Percentiles rank a stretch among this genome's conserved stretches.
phyloP scores from a whole-genome alignment of 257 asterid genomes.

The Phtheirospermum japonicum region DNA sequence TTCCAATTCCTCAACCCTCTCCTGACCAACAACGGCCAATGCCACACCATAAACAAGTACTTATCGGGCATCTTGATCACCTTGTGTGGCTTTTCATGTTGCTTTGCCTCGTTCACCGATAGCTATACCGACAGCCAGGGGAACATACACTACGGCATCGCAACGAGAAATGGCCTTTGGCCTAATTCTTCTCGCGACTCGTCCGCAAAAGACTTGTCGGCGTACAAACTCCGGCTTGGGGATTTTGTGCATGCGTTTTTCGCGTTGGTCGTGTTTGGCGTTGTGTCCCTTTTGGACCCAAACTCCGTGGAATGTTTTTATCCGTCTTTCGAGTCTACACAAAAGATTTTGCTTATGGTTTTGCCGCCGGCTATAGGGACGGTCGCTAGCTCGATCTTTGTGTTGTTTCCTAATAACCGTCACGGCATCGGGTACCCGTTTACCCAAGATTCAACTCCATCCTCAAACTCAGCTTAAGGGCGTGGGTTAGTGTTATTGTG shows the following conservation, averaged over 20 bases:
- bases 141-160: conserved; percentile 52
- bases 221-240: conserved; percentile 49
- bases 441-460: conserved; percentile 15
- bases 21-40: conserved; percentile 71
- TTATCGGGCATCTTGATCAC: conserved; percentile 43
- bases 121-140: conserved; percentile 64
- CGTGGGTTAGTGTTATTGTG: too few relatives aligned
- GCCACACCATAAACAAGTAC: conserved; percentile 51
- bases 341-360: conserved; percentile 55
- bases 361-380: conserved; percentile 65
- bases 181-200: conserved; percentile 30
- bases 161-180: conserved; percentile 70
- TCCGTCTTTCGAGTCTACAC: conserved; percentile 54
- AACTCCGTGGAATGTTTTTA: conserved; percentile 63
- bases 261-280: conserved; percentile 51
- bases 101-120: conserved; percentile 73
- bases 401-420: conserved; percentile 59
- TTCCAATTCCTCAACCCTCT: conserved; percentile 80
- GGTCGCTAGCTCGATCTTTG: conserved; percentile 45
- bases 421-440: conserved; percentile 78
- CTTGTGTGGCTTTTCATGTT: conserved; percentile 54
- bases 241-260: conserved; percentile 67
- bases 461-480: conserved; percentile 22
- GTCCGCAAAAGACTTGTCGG: conserved; percentile 35
- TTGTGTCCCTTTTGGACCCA: conserved; percentile 57